Base-by-base conservation (phyloP, 1,284 basidiomycete genomes). In the Inonotus hispidus region DNA sequence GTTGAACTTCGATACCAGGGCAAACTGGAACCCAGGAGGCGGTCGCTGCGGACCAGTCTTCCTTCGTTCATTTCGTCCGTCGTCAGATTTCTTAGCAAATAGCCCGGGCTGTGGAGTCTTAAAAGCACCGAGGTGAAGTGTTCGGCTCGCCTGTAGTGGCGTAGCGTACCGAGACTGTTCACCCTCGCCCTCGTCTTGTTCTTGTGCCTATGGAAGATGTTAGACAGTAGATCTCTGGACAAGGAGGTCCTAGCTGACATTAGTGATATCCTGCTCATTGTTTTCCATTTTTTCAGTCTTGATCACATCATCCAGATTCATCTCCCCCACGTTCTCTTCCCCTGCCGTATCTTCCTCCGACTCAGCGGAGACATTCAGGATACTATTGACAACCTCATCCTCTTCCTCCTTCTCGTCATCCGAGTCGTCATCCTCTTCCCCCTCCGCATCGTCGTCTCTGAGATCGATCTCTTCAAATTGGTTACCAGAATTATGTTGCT, bases 51-150 rank as follows among this genome's bases (percentile, higher is more conserved):
- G 62, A 11, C 62, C 62, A 32, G 47, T 45, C 49, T 41, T 58
- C 41, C 38, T 27, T 29, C 43, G 37, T 25, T 59, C 56, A 23
- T 21, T 29, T 39, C 35, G 23, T n/a, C 32, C 43, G 6, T 50
- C 37, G 21, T 53, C 47, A 4, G 50, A n/a, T 21, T 32, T 49
- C 35, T 41, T 50, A 19, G 61, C 27, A 23, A 62, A 58, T 1
- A 58, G 52, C 13, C 45, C 52, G 27, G 56, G 14, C 27, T 62
- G 53, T 2, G 52, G 60, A 0, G 83, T 84, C 80, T 82, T 82
- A 71, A 85, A 86, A 2, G 74, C 71, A 14, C 78, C 71, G 14
- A 73, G 65, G 6, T 38, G 50, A 27, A 45, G 43, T n/a, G 57
- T 49, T 27, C 45, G 61, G 49, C 56, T 29, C 62, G 66, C 58